Evolutionary conservation across 2,329 filamentous ascomycete species (phyloP), one percentile per base, ranked within the genome.

Genomic region (Chalaropsis ovoidea): DNA sequence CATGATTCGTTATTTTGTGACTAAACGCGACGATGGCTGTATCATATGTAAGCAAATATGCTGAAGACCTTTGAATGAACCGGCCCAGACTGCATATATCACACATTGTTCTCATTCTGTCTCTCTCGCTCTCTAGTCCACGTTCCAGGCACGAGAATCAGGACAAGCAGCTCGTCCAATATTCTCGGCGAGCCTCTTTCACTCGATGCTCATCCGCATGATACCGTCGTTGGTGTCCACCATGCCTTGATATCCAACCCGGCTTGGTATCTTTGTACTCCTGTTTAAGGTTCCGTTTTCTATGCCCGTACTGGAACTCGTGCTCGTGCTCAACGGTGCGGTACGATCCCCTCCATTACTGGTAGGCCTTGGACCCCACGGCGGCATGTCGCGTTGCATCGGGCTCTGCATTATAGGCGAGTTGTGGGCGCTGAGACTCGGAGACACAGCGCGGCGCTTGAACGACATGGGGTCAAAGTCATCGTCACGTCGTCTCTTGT

Each of bases 181-280:
- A 7, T 6, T 39, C 8, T 39, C 1, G 35, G 5, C 35, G 43
- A 1, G 54, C 10, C 22, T n/a, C 13, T n/a, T 15, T 68, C 77
- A 96, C 74, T 96, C 92, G 72, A 96, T 96, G 75, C 89, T 96
- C 89, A 97, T 94, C 71, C 93, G 91, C 87, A 96, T 96, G 69
- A 96, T 80, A 1, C 91, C 89, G 74, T 96, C 93, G 73, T 90
- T 90, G n/a, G 93, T 93, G 75, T 96, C 93, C 19, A 84, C 88
- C 92, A 97, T 96, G 0, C 92, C 90, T 75, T 96, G 92, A 70
- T 95, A 81, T 8, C 90, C 90, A 15, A 95, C 80, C 42, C 89
- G 76, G 69, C 79, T 86, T 73, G 81, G 82, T 24, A 58, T 31
- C 70, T 80, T 79, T 77, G 70, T 78, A 74, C 11, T 82, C 79